These are phyloP conservation scores for Solanum pimpinellifolium DNA, from an alignment of 257 asterid species.

Conservation along the genomic window DNA sequence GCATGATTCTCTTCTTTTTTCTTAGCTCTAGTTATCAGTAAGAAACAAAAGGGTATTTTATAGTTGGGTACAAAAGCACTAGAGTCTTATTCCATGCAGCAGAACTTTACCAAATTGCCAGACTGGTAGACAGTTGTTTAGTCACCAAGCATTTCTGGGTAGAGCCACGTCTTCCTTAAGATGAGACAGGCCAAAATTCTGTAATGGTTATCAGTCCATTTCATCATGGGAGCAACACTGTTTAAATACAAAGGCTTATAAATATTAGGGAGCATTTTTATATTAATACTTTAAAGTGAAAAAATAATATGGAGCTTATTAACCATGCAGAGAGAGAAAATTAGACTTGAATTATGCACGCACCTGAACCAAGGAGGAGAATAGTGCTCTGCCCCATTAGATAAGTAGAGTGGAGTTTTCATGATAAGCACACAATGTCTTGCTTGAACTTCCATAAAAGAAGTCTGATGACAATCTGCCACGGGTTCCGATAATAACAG, in stretches of 20 bases:
- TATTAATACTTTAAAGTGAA: not conserved
- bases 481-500: conserved; percentile 42
- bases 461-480: conserved; percentile 45
- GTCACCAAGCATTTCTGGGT: conserved; percentile 97
- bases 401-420: conserved; percentile 26
- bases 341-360: conserved; percentile 18
- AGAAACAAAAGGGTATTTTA: not conserved
- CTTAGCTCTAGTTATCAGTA: not conserved
- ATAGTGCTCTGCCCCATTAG: conserved; percentile 52
- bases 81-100: not conserved
- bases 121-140: conserved; percentile 75
- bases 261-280: not conserved
- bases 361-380: conserved; percentile 92
- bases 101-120: conserved; percentile 61
- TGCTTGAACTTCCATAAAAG: conserved; percentile 18
- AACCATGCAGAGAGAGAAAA: not conserved
- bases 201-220: conserved; percentile 72
- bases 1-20: not conserved
- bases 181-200: conserved; percentile 83
- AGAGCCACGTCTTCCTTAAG: conserved; percentile 74
- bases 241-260: not conserved
- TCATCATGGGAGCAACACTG: conserved; percentile 99
- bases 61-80: not conserved
- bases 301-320: not conserved
- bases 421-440: conserved; percentile 18